Percentiles rank a stretch among this genome's conserved stretches.
phyloP scores from a whole-genome alignment of 352 stramenopile species.

The Pythium phragmitis region DNA sequence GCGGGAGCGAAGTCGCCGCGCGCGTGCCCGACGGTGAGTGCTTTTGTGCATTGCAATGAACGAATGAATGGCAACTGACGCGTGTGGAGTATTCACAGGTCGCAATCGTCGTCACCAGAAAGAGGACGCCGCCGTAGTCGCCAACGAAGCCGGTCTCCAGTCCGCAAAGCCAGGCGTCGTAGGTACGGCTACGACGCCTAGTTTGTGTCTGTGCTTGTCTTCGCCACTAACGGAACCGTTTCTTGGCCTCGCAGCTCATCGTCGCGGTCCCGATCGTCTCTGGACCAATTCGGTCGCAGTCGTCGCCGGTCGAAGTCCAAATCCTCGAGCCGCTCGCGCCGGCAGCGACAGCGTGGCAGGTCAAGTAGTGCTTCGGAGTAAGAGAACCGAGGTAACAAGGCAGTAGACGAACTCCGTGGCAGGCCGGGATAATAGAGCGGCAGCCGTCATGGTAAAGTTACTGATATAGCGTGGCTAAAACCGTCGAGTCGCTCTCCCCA shows the following conservation, averaged over 20 bases:
- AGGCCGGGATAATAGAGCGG: background rate
- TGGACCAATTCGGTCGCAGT: slow-evolving; percentile 21
- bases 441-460: background rate
- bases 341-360: background rate
- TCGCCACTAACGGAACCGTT: background rate
- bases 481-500: background rate
- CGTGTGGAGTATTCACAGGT: background rate
- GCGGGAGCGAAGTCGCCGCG: slow-evolving; percentile 1
- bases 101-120: slow-evolving; percentile 8
- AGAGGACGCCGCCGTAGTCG: slow-evolving; percentile 1
- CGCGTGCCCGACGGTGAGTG: slow-evolving; percentile 11
- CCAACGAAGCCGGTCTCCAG: slow-evolving; percentile 2
- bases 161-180: background rate
- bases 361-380: slow-evolving; percentile 11
- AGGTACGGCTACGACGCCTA: background rate
- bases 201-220: background rate
- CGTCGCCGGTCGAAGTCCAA: slow-evolving; percentile 15
- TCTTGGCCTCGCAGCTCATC: too few relatives aligned
- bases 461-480: slow-evolving; percentile 12
- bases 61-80: background rate
- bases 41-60: background rate
- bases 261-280: slow-evolving; percentile 10
- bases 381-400: background rate
- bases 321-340: slow-evolving; percentile 7
- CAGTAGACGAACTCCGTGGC: background rate